Base-by-base conservation (phyloP, 1,284 basidiomycete species). In the Ceratobasidium sp. region DNA sequence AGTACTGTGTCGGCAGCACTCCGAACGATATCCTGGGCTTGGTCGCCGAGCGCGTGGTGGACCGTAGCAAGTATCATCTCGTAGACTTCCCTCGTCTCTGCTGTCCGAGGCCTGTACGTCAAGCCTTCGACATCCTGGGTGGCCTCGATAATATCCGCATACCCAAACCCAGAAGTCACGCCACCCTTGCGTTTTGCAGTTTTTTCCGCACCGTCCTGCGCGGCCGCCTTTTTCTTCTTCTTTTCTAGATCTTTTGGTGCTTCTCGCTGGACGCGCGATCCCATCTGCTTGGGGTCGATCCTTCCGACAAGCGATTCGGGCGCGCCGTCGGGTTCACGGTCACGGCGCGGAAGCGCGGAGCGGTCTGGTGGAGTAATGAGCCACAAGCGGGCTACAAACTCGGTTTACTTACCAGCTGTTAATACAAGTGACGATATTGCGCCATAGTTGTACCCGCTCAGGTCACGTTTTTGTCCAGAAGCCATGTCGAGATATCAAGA, bases 271-370 rank as follows among this genome's bases (percentile, higher is more conserved):
- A 94, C 95, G 27, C 95, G 90, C 56, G 95, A 94, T 61, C 97
- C 97, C 98, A 99, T 99, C 77, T 96, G 92, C 77, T 87, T 89
- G 9, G 91, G 88, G 85, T 95, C 91, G 78, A 99, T 98, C 51
- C 93, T 89, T 39, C 98, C 98, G 49, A 90, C 91, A 37, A 99
- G 90, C 14, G 96, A 91, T 73, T 97, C 98, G 19, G 96, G 94
- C 48, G 95, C 94, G 76, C 97, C 97, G 84, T 97, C 96, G 19
- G 97, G 96, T 83, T 99, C 98, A 83, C 92, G 92, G 86, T 94
- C 92, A 76, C 94, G 87, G 74, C 94, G 88, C 34, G 92, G 92
- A 63, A 93, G 83, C 3, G 86, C 87, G 75, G 90, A 90, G 74
- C 90, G 86, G 84, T 92, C 91, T 46, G 74, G 29, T 66, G 48